phyloP scores from a whole-genome alignment of 306 rosid species.

The Astragalus glycyphyllos region DNA sequence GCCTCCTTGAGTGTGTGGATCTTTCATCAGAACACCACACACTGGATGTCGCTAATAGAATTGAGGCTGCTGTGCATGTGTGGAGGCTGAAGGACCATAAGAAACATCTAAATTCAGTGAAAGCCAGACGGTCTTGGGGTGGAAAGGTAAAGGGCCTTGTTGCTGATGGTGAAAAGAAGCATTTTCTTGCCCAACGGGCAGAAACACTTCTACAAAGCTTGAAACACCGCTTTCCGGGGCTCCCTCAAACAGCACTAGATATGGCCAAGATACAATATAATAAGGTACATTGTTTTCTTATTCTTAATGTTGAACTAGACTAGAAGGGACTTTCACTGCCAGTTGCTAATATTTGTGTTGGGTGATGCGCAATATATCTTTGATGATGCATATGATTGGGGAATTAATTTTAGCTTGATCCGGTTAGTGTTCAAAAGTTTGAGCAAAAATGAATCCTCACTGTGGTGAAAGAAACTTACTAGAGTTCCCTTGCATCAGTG shows the following conservation, averaged over 20 bases:
- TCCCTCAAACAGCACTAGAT: slow-evolving; percentile 90
- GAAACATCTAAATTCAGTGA: slow-evolving; percentile 56
- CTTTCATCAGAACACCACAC: slow-evolving; percentile 93
- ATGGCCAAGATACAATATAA: slow-evolving; percentile 93
- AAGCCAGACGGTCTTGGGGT: slow-evolving; percentile 81
- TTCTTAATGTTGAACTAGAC: slow-evolving; percentile 1
- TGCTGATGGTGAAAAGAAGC: slow-evolving; percentile 60
- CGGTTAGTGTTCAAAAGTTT: neutral
- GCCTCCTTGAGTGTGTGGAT: slow-evolving; percentile 85
- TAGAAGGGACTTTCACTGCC: neutral
- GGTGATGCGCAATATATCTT: slow-evolving; percentile 7
- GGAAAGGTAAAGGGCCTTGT: slow-evolving; percentile 94
- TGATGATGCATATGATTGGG: neutral
- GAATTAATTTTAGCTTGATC: neutral
- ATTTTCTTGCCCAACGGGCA: slow-evolving; percentile 68
- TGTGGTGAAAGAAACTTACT: slow-evolving; percentile 1
- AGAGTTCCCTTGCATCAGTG: neutral
- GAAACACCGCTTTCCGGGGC: slow-evolving; percentile 81
- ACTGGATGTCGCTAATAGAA: slow-evolving; percentile 77
- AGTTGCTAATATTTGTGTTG: slow-evolving; percentile 5
- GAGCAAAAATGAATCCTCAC: slow-evolving; percentile 2
- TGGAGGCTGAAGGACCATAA: slow-evolving; percentile 79
- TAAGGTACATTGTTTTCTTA: slow-evolving; percentile 53
- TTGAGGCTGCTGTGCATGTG: slow-evolving; percentile 85
- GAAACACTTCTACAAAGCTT: slow-evolving; percentile 81